Evolutionary conservation across 371 early-diverging fungal species (phyloP).

Genomic region (Nematocida homosporus): DNA sequence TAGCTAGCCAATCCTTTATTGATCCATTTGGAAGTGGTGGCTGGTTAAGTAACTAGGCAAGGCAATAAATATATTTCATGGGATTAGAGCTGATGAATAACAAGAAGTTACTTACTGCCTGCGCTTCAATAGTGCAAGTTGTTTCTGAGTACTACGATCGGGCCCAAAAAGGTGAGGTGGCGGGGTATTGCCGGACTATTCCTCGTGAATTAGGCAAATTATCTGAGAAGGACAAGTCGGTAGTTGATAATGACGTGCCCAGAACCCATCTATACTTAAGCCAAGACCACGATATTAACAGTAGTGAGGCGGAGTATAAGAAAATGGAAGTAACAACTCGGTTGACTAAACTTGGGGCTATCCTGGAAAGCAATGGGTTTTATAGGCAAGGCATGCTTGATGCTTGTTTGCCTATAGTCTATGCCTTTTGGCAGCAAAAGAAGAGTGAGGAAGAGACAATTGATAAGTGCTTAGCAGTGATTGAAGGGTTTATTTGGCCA

Average conservation of each 20-base stretch:
- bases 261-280: not conserved
- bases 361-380: conserved; percentile 16
- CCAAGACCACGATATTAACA: not conserved
- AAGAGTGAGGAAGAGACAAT: not conserved
- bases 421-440: conserved; percentile 3
- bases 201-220: not conserved
- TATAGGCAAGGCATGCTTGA: conserved; percentile 34
- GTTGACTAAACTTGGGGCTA: not conserved
- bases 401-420: conserved; percentile 30
- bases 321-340: conserved; percentile 2
- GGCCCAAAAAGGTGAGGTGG: not conserved
- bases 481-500: not conserved
- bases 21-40: no score
- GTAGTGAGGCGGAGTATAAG: not conserved
- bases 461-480: not conserved
- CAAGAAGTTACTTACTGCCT: no score
- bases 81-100: no score
- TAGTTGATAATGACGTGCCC: not conserved
- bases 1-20: no score
- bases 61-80: no score
- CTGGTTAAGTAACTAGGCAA: no score
- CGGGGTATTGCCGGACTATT: not conserved
- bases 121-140: not conserved
- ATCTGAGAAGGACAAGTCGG: not conserved
- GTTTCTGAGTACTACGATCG: not conserved